phyloP scores from a whole-genome alignment of 257 asterid genomes.

The Scutellaria galericulata region DNA sequence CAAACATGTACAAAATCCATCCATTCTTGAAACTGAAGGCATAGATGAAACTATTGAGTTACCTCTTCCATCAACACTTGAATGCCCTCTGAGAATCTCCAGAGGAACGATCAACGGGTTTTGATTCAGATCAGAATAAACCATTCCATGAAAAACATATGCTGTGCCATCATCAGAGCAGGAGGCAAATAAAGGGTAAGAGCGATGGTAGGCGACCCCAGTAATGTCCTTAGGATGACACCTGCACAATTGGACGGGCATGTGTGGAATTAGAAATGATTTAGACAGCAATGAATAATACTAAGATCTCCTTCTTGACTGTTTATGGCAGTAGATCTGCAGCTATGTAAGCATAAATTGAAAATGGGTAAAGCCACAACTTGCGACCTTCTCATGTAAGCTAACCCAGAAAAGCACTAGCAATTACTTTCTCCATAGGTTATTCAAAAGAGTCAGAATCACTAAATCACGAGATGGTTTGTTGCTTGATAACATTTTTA shows the following conservation, averaged over 20 bases:
- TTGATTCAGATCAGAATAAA: conserved; percentile 88
- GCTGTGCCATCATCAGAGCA: conserved; percentile 94
- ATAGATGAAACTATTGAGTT: conserved; percentile 10
- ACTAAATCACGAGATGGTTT: neutral
- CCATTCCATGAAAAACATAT: conserved; percentile 90
- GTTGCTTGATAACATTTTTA: neutral
- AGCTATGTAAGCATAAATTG: neutral
- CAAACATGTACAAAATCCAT: neutral
- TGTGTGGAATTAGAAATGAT: neutral
- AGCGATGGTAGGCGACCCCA: conserved; percentile 79
- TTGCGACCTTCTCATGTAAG: neutral
- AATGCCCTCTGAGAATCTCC: conserved; percentile 91
- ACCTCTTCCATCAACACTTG: conserved; percentile 81
- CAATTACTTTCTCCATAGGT: neutral
- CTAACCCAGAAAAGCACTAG: conserved; percentile 1
- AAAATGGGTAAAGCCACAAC: neutral
- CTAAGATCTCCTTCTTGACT: neutral
- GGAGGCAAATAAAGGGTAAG: conserved; percentile 90
- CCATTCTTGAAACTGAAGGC: neutral
- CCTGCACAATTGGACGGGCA: conserved; percentile 49
- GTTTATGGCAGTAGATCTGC: conserved; percentile 6
- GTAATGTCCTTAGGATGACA: conserved; percentile 84
- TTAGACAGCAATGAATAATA: neutral
- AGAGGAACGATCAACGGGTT: conserved; percentile 89
- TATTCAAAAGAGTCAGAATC: neutral